Base-by-base conservation (phyloP, 371 early-diverging fungal genomes). In the Polyrhizophydium stewartii region DNA sequence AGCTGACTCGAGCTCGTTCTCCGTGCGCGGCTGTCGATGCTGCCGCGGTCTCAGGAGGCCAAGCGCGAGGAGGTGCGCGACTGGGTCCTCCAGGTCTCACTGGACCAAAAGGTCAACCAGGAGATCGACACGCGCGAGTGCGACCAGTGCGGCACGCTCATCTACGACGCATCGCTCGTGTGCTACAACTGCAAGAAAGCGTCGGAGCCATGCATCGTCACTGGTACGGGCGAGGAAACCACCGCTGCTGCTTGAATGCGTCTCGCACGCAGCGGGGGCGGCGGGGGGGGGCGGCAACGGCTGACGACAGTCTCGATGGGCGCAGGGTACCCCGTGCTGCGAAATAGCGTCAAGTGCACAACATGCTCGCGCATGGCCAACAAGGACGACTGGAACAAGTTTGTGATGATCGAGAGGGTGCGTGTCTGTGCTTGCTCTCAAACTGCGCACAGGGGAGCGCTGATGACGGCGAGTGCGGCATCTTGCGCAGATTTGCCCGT, bases 351-450 rank as follows among this genome's bases (percentile, higher is more conserved):
- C n/a, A 61, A 65, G 51, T 83, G 83, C 60, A 63, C 51, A 47
- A 56, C 51, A 5, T 83, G 83, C 68, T 61, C 45, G 7, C 61
- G 66, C 16, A 59, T 53, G 17, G 83, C 83, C 22, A 83, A 81
- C 70, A 77, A 73, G 61, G 80, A 81, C 24, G 83, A 83, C 60
- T 83, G 83, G 83, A 83, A 83, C 62, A 76, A 72, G 67, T 83
- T 75, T 58, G 69, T 78, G 5, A 72, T 77, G 72, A 60, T 65
- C 50, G 79, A 79, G 51, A 58, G 74, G 49, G 72, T 68, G 46
- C 43, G 60, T 40, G 19, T n/a, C 10, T 22, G 35, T 35, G 9
- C 30, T 22, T 30, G n/a, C n/a, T n/a, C n/a, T n/a, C n/a, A n/a
- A n/a, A n/a, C n/a, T n/a, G n/a, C n/a, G n/a, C 31, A 27, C 30